phyloP scores from a whole-genome alignment of 805 yeast species.

The Candida boleticola region DNA sequence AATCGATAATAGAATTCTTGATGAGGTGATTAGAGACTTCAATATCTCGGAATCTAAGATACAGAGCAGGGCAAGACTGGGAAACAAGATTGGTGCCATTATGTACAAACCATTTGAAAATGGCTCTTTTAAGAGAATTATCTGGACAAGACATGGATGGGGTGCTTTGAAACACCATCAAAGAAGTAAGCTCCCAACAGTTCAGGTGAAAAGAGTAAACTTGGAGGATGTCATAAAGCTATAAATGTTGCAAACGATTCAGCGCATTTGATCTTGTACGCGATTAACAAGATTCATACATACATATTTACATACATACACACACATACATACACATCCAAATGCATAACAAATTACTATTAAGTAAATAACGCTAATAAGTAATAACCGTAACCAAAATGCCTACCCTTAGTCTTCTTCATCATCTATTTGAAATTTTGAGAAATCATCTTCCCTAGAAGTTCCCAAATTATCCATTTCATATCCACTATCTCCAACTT shows the following conservation, averaged over 20 bases:
- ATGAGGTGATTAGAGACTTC: constrained; percentile 13
- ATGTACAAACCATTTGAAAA: constrained; percentile 22
- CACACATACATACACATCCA: no score
- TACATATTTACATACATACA: no score
- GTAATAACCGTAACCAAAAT: no score
- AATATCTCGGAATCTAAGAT: background rate
- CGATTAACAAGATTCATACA: no score
- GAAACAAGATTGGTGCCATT: constrained; percentile 21
- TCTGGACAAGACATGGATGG: constrained; percentile 22
- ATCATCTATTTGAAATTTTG: constrained; percentile 5
- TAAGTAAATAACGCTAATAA: no score
- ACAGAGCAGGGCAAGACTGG: background rate
- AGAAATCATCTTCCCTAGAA: background rate
- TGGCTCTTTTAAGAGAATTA: constrained; percentile 28
- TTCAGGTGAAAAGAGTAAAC: constrained; percentile 1
- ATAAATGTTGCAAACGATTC: background rate
- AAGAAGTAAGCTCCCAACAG: constrained; percentile 1
- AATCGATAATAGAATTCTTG: constrained; percentile 25
- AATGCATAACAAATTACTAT: no score
- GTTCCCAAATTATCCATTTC: constrained; percentile 1
- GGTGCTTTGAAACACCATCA: constrained; percentile 3
- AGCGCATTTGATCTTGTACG: background rate
- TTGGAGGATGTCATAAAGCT: constrained; percentile 1
- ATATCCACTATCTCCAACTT: background rate
- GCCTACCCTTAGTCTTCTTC: constrained; percentile 4